phyloP scores from a whole-genome alignment of 2,329 filamentous ascomycete species.

The Ascochyta rabiei region DNA sequence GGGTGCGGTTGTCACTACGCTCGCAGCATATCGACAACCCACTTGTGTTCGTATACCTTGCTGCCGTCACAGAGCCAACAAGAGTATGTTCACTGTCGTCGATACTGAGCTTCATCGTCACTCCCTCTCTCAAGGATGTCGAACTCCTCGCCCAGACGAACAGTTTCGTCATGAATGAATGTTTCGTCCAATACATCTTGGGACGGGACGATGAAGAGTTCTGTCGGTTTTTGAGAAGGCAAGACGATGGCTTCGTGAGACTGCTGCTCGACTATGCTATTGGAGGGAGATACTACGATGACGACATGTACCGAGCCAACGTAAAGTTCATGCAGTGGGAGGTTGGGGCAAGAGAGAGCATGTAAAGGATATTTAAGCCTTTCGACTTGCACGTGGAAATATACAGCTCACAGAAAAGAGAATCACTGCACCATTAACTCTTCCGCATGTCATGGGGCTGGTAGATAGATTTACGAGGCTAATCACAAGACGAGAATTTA shows the following conservation, averaged over 20 bases:
- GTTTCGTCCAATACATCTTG: constrained; percentile 27
- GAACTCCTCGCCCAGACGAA: constrained; percentile 22
- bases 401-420: no score
- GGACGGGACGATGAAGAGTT: constrained; percentile 25
- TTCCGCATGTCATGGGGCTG: no score
- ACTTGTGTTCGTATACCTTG: constrained; percentile 28
- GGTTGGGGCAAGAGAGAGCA: constrained; percentile 25
- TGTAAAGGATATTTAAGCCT: constrained; percentile 2
- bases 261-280: constrained; percentile 30
- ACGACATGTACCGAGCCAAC: constrained; percentile 27
- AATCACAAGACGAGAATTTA: neutral
- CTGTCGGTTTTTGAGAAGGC: constrained; percentile 29
- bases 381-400: neutral
- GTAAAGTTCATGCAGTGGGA: constrained; percentile 33
- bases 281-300: constrained; percentile 19
- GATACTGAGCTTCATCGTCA: constrained; percentile 24
- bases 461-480: no score
- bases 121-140: constrained; percentile 25
- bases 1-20: constrained; percentile 18
- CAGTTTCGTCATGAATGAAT: constrained; percentile 28
- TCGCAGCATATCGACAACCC: constrained; percentile 16
- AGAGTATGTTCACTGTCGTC: constrained; percentile 15
- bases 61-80: constrained; percentile 12
- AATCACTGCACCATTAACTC: no score
- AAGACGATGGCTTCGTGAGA: constrained; percentile 26